phyloP scores from a whole-genome alignment of 176 grass and related monocot species.

The Paspalum vaginatum region DNA sequence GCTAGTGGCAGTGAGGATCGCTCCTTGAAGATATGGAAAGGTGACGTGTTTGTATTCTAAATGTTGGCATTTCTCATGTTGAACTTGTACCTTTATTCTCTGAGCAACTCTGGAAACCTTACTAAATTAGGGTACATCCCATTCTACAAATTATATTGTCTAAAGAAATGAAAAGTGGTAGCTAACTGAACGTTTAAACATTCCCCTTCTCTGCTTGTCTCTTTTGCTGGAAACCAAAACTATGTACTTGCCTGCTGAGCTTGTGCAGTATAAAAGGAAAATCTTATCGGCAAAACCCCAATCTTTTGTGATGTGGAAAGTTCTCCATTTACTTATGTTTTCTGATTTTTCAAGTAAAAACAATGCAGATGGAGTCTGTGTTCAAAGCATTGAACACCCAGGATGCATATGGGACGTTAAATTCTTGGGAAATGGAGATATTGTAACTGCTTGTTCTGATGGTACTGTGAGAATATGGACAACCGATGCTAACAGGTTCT shows the following conservation, averaged over 20 bases:
- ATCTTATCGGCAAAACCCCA: not conserved
- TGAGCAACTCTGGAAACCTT: not conserved
- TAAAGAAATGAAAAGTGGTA: not conserved
- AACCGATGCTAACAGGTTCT: constrained; percentile 49
- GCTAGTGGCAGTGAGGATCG: constrained; percentile 95
- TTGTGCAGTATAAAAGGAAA: constrained; percentile 25
- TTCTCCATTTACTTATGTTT: not conserved
- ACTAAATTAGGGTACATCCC: not conserved
- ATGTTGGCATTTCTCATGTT: constrained; percentile 10
- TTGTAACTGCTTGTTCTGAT: constrained; percentile 94
- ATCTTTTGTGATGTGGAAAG: not conserved
- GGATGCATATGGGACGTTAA: constrained; percentile 95
- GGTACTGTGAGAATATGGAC: constrained; percentile 81
- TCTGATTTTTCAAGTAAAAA: constrained; percentile 30
- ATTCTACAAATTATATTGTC: constrained; percentile 4
- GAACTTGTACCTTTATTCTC: constrained; percentile 4
- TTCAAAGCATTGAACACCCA: constrained; percentile 93
- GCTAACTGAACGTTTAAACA: not conserved
- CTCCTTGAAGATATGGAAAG: constrained; percentile 95
- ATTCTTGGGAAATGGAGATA: constrained; percentile 91
- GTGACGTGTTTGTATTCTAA: constrained; percentile 49
- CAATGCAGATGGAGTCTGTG: constrained; percentile 80
- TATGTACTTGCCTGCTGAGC: not conserved
- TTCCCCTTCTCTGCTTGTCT: not conserved
- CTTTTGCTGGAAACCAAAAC: constrained; percentile 16